Base-by-base conservation (phyloP, 768 basidiomycete species). In the Amanita phalloides region DNA sequence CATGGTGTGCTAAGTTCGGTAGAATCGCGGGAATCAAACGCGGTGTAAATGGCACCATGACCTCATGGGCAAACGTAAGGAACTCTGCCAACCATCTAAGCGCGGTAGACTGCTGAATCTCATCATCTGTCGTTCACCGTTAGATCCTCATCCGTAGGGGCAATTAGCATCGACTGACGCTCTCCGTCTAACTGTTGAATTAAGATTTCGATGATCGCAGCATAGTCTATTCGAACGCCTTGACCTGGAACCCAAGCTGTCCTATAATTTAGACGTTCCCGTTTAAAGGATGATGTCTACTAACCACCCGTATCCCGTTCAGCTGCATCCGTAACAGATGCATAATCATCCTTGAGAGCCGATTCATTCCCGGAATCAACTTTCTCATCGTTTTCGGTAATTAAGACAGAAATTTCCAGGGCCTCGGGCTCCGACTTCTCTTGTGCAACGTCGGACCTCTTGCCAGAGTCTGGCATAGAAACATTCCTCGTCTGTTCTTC, bases 81-180 rank as follows among this genome's bases (percentile, higher is more conserved):
- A 98, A 92, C 56, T 93, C 90, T 5, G 89, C 80, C 21, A 99
- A 71, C 96, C 96, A 99, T 54, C 79, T 74, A 13, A 99, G 75
- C n/a, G 93, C 90, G 0, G 89, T 94, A 0, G 89, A 90, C 59
- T 96, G 91, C 57, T 96, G 93, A 26, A 95, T 89, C 62, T 95
- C 93, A 55, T 91, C 89, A 60, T 97, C 96, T 92, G 57, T 48
- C 53, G 42, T 33, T 32, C 20, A 23, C 35, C 49, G 47, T 46
- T 43, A 55, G 55, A 11, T 47, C 25, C 45, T 33, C 32, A 14
- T 54, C 33, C 45, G 45, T 28, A 51, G 33, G 45, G 28, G 32
- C 30, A 26, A 54, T 41, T 37, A 45, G 28, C 17, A 47, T 5
- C 32, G 26, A 75, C 84, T 66, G 56, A 92, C 92, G 91, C 61